Evolutionary conservation across 805 yeast species (phyloP).

Genomic region (Osmozyma mogii): DNA sequence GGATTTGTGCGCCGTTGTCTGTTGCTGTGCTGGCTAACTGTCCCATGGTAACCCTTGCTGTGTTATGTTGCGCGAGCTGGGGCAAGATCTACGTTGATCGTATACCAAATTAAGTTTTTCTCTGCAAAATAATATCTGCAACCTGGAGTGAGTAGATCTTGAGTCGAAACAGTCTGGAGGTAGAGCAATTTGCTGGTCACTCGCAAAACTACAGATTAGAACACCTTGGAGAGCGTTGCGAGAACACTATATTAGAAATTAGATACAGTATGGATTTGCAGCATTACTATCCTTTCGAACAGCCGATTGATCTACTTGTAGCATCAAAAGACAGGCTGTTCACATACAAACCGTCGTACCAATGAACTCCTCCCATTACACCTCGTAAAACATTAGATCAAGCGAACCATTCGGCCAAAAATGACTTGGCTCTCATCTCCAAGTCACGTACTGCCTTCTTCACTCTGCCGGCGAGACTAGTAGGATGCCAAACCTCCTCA

Average conservation of each 20-base stretch:
- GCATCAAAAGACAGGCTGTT: no score
- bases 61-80: not conserved
- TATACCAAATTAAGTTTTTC: not conserved
- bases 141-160: not conserved
- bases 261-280: conserved; percentile 3
- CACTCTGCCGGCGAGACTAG: conserved; percentile 14
- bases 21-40: conserved; percentile 2
- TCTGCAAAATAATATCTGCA: not conserved
- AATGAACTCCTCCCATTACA: not conserved
- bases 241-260: conserved; percentile 5
- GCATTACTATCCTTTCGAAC: conserved; percentile 5
- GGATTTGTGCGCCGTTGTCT: conserved; percentile 4
- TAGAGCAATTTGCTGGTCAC: conserved; percentile 2
- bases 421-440: conserved; percentile 26
- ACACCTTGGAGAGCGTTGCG: conserved; percentile 3
- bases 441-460: conserved; percentile 17
- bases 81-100: not conserved
- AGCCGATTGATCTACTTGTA: conserved; percentile 15
- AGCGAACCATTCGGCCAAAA: conserved; percentile 16
- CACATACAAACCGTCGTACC: no score
- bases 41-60: conserved; percentile 13
- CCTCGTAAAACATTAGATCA: not conserved
- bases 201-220: conserved; percentile 1
- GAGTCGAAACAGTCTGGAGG: not conserved
- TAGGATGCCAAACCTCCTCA: conserved; percentile 17